These are phyloP conservation scores for Ceratocystis lukuohia DNA, from an alignment of 2,329 filamentous ascomycete species.

Conservation along the genomic window DNA sequence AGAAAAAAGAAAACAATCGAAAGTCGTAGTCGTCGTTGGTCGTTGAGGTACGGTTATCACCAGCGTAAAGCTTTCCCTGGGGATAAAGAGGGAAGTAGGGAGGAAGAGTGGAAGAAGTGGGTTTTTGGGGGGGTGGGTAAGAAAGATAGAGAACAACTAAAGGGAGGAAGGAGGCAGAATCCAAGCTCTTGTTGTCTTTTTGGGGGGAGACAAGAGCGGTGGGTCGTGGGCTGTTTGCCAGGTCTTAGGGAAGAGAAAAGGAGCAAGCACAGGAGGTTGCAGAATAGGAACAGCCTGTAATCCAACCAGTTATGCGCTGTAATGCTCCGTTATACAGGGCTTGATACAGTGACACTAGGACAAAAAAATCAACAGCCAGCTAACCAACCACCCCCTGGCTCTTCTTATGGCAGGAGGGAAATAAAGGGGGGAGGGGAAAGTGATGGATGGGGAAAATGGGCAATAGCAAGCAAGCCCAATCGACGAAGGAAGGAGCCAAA, in stretches of 20 bases:
- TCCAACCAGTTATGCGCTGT: neutral
- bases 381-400: slow-evolving; percentile 5
- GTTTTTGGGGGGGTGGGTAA: slow-evolving; percentile 4
- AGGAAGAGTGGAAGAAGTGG: slow-evolving; percentile 4
- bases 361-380: neutral
- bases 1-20: slow-evolving; percentile 8
- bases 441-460: neutral
- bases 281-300: neutral
- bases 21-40: slow-evolving; percentile 12
- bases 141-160: neutral
- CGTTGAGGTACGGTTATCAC: slow-evolving; percentile 19
- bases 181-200: neutral
- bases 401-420: slow-evolving; percentile 13
- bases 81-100: slow-evolving; percentile 11
- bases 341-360: neutral
- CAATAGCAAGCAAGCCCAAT: slow-evolving; percentile 11
- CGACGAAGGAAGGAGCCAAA: slow-evolving; percentile 18
- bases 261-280: slow-evolving; percentile 2
- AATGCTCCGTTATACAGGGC: neutral
- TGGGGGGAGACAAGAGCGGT: neutral
- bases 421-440: slow-evolving; percentile 18
- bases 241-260: slow-evolving; percentile 6
- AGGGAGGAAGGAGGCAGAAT: slow-evolving; percentile 7
- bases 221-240: neutral
- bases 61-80: slow-evolving; percentile 18